Base-by-base conservation (phyloP, 1,284 basidiomycete species). In the Omphalotus olearius region DNA sequence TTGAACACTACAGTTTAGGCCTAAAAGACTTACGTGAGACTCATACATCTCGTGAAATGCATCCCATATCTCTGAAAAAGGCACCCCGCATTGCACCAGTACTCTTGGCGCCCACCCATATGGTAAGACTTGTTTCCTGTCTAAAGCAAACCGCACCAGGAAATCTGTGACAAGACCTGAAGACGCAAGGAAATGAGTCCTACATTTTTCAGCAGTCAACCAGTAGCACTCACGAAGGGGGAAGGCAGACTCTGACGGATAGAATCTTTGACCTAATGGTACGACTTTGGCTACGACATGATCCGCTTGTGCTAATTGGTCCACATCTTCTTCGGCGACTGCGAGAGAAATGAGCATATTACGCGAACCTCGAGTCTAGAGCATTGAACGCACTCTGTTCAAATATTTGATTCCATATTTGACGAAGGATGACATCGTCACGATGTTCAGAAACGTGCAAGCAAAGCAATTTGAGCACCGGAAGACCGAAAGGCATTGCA, bases 401-500 rank as follows among this genome's bases (percentile, higher is more conserved):
- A 54, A 98, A 81, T 56, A 99, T 83, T 57, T 83, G 83, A 57
- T 85, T 84, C 97, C 96, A 99, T 26, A 95, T 93, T 2, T 88
- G 84, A 45, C 81, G 76, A 6, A 93, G 85, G 26, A 97, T 71
- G 48, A 78, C 80, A 53, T 90, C 84, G 61, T 99, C 93, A 14
- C 87, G 83, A 64, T 95, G 91, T 65, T 96, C 93, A 6, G 97
- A 93, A 4, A 96, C 88, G 64, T 97, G 91, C 53, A 98, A 78
- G 64, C 98, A 94, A 35, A 98, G 77, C 17, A 99, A 76, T 66
- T 96, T 93, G 64, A 93, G 82, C 45, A 87, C 79, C 10, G 89
- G 82, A 30, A 98, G 74, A 59, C 91, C 84, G 59, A 95, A 90
- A 1, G 94, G 90, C 50, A 93, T 80, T 0, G 94, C 95, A 63